Evolutionary conservation across 192 early-diverging fungal species (phyloP).

Genomic region (Umbelopsis ramanniana): DNA sequence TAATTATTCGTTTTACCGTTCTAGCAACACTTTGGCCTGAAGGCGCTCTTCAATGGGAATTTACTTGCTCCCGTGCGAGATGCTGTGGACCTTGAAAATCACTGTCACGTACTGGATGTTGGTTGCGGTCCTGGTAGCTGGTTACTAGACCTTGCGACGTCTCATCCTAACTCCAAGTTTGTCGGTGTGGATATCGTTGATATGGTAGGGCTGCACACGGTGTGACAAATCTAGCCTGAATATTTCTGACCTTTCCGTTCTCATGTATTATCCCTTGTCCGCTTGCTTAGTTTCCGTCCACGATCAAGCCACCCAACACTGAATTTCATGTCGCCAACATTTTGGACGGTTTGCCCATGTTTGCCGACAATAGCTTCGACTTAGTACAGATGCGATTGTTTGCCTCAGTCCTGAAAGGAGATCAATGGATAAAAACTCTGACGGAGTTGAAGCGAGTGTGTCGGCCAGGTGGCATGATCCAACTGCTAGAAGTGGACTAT

Average conservation of each 20-base stretch:
- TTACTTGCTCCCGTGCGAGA: neutral
- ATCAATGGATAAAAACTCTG: conserved; percentile 24
- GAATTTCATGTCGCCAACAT: conserved; percentile 28
- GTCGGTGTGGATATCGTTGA: conserved; percentile 4
- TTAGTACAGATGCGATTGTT: conserved; percentile 38
- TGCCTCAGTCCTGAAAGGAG: conserved; percentile 16
- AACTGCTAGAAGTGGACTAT: conserved; percentile 33
- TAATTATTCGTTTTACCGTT: neutral
- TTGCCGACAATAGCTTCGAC: conserved; percentile 35
- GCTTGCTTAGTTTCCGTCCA: conserved; percentile 24
- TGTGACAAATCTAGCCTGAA: conserved; percentile 22
- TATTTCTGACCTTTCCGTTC: conserved; percentile 20
- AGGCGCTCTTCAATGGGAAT: conserved; percentile 22
- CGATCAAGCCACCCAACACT: conserved; percentile 31
- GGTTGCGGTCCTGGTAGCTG: conserved; percentile 36
- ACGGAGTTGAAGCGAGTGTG: conserved; percentile 31
- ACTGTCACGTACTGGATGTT: conserved; percentile 26
- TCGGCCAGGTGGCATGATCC: conserved; percentile 35
- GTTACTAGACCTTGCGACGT: conserved; percentile 20
- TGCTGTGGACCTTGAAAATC: conserved; percentile 13
- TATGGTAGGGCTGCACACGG: neutral
- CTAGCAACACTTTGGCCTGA: conserved; percentile 14
- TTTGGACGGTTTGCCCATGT: conserved; percentile 25
- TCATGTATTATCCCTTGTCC: conserved; percentile 1
- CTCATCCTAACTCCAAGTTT: conserved; percentile 10